phyloP scores from a whole-genome alignment of 2,329 filamentous ascomycete species.

The Sporothrix variecibatus region DNA sequence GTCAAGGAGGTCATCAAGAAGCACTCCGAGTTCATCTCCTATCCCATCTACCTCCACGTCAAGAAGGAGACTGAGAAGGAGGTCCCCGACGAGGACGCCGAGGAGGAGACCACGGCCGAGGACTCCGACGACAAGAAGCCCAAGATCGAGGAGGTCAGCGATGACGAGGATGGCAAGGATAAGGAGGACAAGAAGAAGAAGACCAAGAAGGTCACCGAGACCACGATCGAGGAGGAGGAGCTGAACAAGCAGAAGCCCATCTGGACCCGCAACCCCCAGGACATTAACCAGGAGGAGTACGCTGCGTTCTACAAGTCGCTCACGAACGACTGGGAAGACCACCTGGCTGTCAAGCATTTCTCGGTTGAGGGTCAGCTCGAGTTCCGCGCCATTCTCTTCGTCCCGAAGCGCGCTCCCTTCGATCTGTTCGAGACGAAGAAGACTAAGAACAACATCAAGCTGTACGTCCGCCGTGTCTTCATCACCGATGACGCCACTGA shows the following conservation, averaged over 20 bases:
- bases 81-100: conserved; percentile 91
- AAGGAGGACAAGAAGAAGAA: conserved; percentile 84
- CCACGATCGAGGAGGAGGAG: conserved; percentile 97
- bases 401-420: conserved; percentile 98
- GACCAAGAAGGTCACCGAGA: conserved; percentile 99
- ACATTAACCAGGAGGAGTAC: conserved; percentile 96
- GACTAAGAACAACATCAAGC: conserved; percentile 99
- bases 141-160: conserved; percentile 90
- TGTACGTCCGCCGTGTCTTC: conserved; percentile 99
- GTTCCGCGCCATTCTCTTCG: conserved; percentile 99
- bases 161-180: conserved; percentile 78
- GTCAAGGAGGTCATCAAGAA: conserved; percentile 99
- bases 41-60: conserved; percentile 99
- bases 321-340: conserved; percentile 99
- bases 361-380: conserved; percentile 99
- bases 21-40: conserved; percentile 99
- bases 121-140: conserved; percentile 90
- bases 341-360: conserved; percentile 99
- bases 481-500: conserved; percentile 99
- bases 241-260: conserved; percentile 99
- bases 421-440: conserved; percentile 99
- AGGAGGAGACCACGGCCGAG: conserved; percentile 52
- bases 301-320: conserved; percentile 99
- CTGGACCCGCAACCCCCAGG: conserved; percentile 96
- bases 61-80: conserved; percentile 99